Base-by-base conservation (phyloP, 768 basidiomycete species). In the Asterophora lycoperdoides region DNA sequence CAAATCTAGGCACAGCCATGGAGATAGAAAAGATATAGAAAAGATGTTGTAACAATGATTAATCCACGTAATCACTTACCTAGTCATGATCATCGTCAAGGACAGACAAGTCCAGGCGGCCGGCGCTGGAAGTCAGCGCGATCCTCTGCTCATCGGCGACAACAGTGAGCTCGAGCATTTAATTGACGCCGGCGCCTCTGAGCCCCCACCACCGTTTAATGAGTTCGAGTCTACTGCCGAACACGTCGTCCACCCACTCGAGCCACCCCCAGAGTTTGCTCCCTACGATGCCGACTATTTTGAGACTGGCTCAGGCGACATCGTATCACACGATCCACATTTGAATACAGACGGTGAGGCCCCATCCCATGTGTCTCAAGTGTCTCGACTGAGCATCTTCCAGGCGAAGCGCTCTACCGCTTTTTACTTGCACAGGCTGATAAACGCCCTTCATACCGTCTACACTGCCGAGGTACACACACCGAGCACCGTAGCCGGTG, bases 301-400 rank as follows among this genome's bases (percentile, higher is more conserved):
- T 53, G 64, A 74, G 18, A 68, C 68, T 1, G 63, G 63, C 29
- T 48, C 67, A 35, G 81, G 79, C 2, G 63, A 81, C 39, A 69
- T 86, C 51, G 66, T 89, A 45, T 85, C 86, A 11, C 86, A 89
- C 61, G 88, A 89, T 56, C 67, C 62, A 5, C 84, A 86, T 59
- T 63, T 87, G 39, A 87, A 87, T 49, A 64, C 75, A 41, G 84
- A 87, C 55, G 84, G 84, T 67, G 40, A 72, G 46, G 28, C 69
- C 29, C 0, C 34, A 23, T 23, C 6, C 23, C 23, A 23, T 6
- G n/a, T 28, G 32, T 36, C 45, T 37, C 14, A 45, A 43, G 26
- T 29, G 44, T n/a, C 17, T 20, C 35, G 46, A n/a, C 37, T 48
- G 38, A 49, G 32, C 45, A 32, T 20, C 42, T 15, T 49, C 9